A percentile compares a stretch with the other conserved stretches of the same genome.
Evolutionary conservation across 139 green algal genomes (phyloP).

Genomic region (Pleodorina starrii): DNA sequence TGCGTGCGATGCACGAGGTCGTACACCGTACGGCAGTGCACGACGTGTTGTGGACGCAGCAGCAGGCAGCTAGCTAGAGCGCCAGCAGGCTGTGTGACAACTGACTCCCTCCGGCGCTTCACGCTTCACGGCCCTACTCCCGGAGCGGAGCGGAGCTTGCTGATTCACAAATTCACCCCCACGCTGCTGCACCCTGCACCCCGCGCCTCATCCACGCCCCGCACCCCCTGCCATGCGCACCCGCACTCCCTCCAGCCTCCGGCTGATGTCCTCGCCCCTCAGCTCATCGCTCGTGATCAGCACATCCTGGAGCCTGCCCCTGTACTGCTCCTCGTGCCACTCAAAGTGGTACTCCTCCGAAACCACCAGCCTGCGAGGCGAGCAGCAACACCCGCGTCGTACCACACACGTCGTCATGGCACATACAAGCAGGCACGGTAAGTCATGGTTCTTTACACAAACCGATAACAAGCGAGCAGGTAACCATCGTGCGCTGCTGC

Average conservation of each 20-base stretch:
- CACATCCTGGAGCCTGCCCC: slow-evolving; percentile 11
- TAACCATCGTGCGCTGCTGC: no score
- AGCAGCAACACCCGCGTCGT: not conserved
- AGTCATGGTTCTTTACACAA: no score
- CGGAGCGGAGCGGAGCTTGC: no score
- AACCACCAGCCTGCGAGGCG: slow-evolving; percentile 43
- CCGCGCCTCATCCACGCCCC: not conserved
- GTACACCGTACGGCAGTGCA: no score
- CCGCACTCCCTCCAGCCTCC: slow-evolving; percentile 25
- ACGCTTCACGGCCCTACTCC: not conserved
- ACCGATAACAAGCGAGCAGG: no score
- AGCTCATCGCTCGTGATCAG: slow-evolving; percentile 32
- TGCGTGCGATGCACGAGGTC: not conserved
- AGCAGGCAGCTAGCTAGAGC: no score
- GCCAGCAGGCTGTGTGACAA: no score
- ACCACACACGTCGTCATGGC: no score
- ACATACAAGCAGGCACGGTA: not conserved
- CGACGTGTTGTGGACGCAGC: no score
- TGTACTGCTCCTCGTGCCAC: slow-evolving; percentile 51
- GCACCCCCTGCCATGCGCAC: not conserved
- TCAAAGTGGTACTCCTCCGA: slow-evolving; percentile 47
- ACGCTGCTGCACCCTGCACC: not conserved
- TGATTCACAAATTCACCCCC: no score
- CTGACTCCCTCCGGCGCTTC: not conserved
- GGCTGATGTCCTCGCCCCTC: not conserved